Evolutionary conservation across 202 grass and related monocot species (phyloP), one percentile per base, ranked within the genome.

Genomic region (Sporobolus alterniflorus): DNA sequence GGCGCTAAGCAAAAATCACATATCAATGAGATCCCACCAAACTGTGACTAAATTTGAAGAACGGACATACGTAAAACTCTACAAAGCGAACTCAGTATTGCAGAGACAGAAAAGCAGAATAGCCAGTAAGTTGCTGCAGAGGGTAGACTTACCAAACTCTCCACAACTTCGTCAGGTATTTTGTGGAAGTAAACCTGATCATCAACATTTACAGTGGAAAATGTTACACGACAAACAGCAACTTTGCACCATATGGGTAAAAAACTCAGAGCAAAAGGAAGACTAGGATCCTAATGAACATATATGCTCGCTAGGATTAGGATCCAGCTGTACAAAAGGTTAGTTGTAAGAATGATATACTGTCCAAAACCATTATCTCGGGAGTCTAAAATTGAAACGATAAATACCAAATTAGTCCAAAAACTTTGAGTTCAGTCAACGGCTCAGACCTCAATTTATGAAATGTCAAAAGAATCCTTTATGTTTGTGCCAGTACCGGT

Each of bases 181-280:
- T 92, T 90, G 16, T 98, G 96, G 64, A 98, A 95, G 89, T 98
- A 95, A 67, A 98, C 89, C 95, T 98, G 90, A 61, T 70, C 24
- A 81, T 29, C 40, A 39, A 79, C 24, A 82, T 82, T 61, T 51
- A 82, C 21, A 82, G 65, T 10, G 24, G 22, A 51, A 85, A 51
- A 67, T 17, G 65, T 86, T 49, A 63, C 30, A 81, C 34, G 31
- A 31, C 15, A 71, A 49, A 39, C 47, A 61, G n/a, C 31, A 55
- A 36, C 66, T 66, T 3, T 60, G 16, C n/a, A 29, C 50, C 26
- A 11, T 9, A 52, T 51, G 40, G 40, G 2, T 33, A 56, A 28
- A 60, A 60, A 60, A 77, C 72, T 44, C 62, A 71, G 32, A 62
- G 32, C 5, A 52, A 83, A 42, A 62, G 20, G 67, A 77, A 77